These are phyloP conservation scores for Spiraea crenata DNA, from an alignment of 331 rosid genomes.

Conservation along the genomic window DNA sequence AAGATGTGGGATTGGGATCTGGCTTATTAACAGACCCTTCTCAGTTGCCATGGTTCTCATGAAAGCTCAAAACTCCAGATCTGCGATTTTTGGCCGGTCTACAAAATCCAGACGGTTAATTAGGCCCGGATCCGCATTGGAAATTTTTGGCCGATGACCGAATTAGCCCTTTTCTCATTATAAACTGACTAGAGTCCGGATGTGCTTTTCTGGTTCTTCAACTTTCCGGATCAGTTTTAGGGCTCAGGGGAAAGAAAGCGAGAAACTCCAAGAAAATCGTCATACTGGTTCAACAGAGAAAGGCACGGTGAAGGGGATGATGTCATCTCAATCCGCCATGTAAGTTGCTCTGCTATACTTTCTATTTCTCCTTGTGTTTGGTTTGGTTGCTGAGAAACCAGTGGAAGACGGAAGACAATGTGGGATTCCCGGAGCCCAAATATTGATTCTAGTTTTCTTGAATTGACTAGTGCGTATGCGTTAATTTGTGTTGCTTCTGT, in stretches of 20 bases:
- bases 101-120: too few species aligned
- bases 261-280: conserved; percentile 18
- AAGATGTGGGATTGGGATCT: too few species aligned
- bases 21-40: too few species aligned
- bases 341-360: background rate
- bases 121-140: too few species aligned
- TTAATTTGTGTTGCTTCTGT: background rate
- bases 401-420: background rate
- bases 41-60: too few species aligned
- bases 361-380: background rate
- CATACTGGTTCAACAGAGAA: background rate
- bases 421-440: background rate
- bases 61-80: too few species aligned
- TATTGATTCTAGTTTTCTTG: conserved; percentile 14
- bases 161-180: background rate
- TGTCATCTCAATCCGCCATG: conserved; percentile 20
- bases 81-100: too few species aligned
- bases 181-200: background rate
- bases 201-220: background rate
- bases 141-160: background rate
- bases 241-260: background rate
- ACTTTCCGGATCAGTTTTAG: conserved; percentile 2
- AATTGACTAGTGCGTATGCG: background rate
- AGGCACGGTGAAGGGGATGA: conserved; percentile 17
- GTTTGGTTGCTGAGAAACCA: conserved; percentile 11